Evolutionary conservation across 208 protist genomes (phyloP).

Genomic region (Crithidia brevicula): DNA sequence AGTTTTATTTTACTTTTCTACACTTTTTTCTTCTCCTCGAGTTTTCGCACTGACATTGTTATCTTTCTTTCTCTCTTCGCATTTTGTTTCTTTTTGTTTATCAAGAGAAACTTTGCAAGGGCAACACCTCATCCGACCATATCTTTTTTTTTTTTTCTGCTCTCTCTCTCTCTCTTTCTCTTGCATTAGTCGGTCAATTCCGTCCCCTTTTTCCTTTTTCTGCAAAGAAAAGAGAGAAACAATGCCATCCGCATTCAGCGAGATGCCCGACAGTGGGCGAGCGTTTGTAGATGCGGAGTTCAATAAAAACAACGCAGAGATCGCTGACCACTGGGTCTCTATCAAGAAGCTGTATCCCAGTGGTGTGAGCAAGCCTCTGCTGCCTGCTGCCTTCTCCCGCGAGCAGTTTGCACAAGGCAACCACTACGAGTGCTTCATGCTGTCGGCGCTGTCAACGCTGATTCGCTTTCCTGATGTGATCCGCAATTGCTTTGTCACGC

Average conservation of each 20-base stretch:
- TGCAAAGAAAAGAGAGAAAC: not conserved
- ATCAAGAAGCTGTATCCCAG: constrained; percentile 73
- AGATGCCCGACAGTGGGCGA: constrained; percentile 52
- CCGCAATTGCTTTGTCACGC: constrained; percentile 81
- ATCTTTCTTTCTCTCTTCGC: constrained; percentile 6
- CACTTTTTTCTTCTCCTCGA: constrained; percentile 9
- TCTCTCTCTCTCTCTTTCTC: not conserved
- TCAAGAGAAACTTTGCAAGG: not conserved
- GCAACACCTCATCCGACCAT: too few species aligned
- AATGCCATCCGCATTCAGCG: constrained; percentile 8
- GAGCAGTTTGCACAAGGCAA: constrained; percentile 82
- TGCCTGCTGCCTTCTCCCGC: constrained; percentile 59
- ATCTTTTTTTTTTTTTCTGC: constrained; percentile 19
- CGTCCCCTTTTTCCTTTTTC: constrained; percentile 13
- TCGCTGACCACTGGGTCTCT: constrained; percentile 60
- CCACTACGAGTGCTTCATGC: constrained; percentile 88
- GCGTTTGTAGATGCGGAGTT: constrained; percentile 75
- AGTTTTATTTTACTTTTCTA: constrained; percentile 11
- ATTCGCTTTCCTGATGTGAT: constrained; percentile 77
- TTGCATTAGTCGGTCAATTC: too few species aligned
- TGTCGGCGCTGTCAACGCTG: constrained; percentile 69
- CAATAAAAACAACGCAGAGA: constrained; percentile 50
- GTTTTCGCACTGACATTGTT: not conserved
- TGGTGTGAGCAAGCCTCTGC: constrained; percentile 55
- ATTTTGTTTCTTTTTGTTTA: constrained; percentile 24